phyloP scores from a whole-genome alignment of 805 yeast genomes.

The Aciculoconidium aculeatum region DNA sequence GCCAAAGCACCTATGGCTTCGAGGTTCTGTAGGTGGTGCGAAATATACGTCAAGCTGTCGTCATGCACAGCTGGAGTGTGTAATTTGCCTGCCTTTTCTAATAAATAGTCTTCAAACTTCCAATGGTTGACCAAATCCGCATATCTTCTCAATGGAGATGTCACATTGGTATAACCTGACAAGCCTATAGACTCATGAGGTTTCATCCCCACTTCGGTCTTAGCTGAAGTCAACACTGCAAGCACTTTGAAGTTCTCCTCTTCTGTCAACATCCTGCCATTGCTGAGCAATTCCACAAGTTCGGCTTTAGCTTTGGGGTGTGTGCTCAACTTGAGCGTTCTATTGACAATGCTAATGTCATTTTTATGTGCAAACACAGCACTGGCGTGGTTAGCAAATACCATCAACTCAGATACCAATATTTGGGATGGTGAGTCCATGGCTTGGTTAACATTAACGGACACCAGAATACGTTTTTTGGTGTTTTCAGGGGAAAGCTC shows the following conservation, averaged over 20 bases:
- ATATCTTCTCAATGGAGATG: slow-evolving; percentile 39
- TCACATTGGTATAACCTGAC: slow-evolving; percentile 59
- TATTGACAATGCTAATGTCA: slow-evolving; percentile 48
- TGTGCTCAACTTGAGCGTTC: slow-evolving; percentile 29
- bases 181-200: slow-evolving; percentile 64
- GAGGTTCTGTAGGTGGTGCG: slow-evolving; percentile 27
- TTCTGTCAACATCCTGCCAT: slow-evolving; percentile 17
- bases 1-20: slow-evolving; percentile 22
- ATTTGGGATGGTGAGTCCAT: slow-evolving; percentile 44
- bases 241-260: slow-evolving; percentile 40
- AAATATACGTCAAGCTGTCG: slow-evolving; percentile 10
- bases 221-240: slow-evolving; percentile 48
- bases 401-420: slow-evolving; percentile 82
- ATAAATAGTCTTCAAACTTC: slow-evolving; percentile 32
- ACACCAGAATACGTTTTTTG: slow-evolving; percentile 8
- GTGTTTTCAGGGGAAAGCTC: slow-evolving; percentile 11
- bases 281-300: slow-evolving; percentile 17
- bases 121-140: slow-evolving; percentile 57
- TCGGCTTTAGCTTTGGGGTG: slow-evolving; percentile 16
- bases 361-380: slow-evolving; percentile 42
- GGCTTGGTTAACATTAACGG: slow-evolving; percentile 13
- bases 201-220: slow-evolving; percentile 38
- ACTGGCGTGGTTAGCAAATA: slow-evolving; percentile 62
- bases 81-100: slow-evolving; percentile 1
- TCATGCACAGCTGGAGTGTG: slow-evolving; percentile 3